These are phyloP conservation scores for Vaccinium vitisidaea DNA, from an alignment of 148 eudicot genomes.

Conservation along the genomic window DNA sequence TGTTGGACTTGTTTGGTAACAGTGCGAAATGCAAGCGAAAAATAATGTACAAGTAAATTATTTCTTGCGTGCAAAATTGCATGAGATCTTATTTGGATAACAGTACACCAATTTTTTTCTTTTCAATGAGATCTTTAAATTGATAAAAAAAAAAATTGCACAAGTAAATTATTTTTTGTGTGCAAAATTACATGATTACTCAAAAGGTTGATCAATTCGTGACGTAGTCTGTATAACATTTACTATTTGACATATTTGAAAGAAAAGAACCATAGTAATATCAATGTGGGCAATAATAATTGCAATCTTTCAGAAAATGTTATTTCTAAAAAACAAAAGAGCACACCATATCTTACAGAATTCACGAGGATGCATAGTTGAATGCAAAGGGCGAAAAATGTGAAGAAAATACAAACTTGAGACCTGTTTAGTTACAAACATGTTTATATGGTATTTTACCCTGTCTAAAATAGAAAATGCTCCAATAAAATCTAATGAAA, in stretches of 20 bases:
- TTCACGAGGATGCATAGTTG: slow-evolving; percentile 5
- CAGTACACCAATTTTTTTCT: too few relatives aligned
- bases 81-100: too few relatives aligned
- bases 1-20: too few relatives aligned
- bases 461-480: slow-evolving; percentile 47
- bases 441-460: slow-evolving; percentile 38
- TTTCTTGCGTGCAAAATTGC: too few relatives aligned
- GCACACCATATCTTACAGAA: slow-evolving; percentile 5
- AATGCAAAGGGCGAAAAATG: background rate
- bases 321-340: background rate
- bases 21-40: too few relatives aligned
- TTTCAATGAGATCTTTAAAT: too few relatives aligned
- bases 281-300: background rate
- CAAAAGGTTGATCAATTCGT: too few relatives aligned
- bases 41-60: too few relatives aligned
- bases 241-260: background rate
- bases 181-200: too few relatives aligned
- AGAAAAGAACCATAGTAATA: background rate
- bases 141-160: too few relatives aligned
- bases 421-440: slow-evolving; percentile 55
- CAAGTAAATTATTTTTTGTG: too few relatives aligned
- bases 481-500: slow-evolving; percentile 29
- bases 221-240: too few relatives aligned
- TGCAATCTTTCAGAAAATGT: background rate
- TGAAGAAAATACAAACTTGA: slow-evolving; percentile 17